Conservation (phyloP, 2,329 filamentous ascomycete species). For the Trichoderma simmonsii region DNA sequence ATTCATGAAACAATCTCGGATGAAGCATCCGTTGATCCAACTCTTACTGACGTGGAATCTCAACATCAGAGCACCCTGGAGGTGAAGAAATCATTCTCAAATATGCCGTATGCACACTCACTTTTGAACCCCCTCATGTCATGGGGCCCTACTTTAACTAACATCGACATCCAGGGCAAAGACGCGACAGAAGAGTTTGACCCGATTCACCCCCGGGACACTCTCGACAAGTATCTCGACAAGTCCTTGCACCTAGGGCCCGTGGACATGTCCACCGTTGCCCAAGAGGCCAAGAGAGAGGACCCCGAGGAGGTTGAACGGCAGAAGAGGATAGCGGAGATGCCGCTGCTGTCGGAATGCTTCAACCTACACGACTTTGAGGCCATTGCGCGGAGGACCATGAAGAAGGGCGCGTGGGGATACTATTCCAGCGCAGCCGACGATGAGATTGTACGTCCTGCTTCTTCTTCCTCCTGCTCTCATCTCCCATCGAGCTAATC, state of each 20-base stretch:
- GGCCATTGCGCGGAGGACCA: constrained; percentile 79
- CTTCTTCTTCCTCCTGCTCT: neutral
- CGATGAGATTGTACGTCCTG: constrained; percentile 40
- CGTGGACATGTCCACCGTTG: constrained; percentile 82
- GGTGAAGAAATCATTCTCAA: constrained; percentile 92
- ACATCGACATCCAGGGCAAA: constrained; percentile 57
- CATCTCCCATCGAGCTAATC: neutral
- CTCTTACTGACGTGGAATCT: neutral
- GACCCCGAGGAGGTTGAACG: constrained; percentile 58
- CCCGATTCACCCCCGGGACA: constrained; percentile 84
- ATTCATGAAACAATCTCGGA: constrained; percentile 20
- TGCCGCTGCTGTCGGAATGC: constrained; percentile 81
- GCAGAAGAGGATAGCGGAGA: constrained; percentile 68
- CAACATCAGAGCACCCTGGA: constrained; percentile 70
- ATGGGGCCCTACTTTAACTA: neutral
- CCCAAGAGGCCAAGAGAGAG: constrained; percentile 68
- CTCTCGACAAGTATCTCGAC: constrained; percentile 79
- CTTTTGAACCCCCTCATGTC: neutral
- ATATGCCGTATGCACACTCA: constrained; percentile 60
- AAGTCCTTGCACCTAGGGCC: constrained; percentile 82
- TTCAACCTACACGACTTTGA: constrained; percentile 97
- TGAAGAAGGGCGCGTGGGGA: constrained; percentile 97
- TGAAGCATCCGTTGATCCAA: neutral
- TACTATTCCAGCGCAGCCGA: constrained; percentile 91
- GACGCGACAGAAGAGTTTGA: constrained; percentile 92